These are phyloP conservation scores for Neobulgaria alba DNA, from an alignment of 2,329 filamentous ascomycete genomes.

Conservation along the genomic window DNA sequence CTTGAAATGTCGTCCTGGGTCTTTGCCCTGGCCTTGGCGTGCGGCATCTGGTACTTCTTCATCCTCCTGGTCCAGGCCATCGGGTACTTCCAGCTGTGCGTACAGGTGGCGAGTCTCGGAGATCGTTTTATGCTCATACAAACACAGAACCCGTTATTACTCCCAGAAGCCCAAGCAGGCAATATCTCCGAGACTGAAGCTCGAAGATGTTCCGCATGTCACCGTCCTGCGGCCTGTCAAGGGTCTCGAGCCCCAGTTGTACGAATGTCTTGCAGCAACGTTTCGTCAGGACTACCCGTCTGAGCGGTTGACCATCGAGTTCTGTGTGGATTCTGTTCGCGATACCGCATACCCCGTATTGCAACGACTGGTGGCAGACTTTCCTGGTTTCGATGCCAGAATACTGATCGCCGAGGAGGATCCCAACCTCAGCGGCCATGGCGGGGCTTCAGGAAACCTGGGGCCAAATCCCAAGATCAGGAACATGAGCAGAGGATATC, in stretches of 20 bases:
- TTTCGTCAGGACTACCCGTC: conserved; percentile 75
- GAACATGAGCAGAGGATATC: conserved; percentile 88
- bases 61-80: conserved; percentile 47
- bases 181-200: conserved; percentile 41
- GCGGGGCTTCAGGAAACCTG: conserved; percentile 46
- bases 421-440: conserved; percentile 49
- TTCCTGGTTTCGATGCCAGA: conserved; percentile 59
- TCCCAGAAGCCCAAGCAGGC: conserved; percentile 41
- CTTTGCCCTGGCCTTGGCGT: conserved; percentile 35
- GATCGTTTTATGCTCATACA: conserved; percentile 5
- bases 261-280: conserved; percentile 83
- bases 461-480: conserved; percentile 98
- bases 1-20: conserved; percentile 18
- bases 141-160: conserved; percentile 44
- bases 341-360: conserved; percentile 76
- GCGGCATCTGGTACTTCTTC: conserved; percentile 43
- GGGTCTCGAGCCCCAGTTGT: conserved; percentile 80
- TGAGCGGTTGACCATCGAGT: conserved; percentile 66
- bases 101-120: no score
- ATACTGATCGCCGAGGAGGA: conserved; percentile 80
- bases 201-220: conserved; percentile 62
- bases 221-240: conserved; percentile 92
- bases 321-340: conserved; percentile 67
- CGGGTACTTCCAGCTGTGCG: conserved; percentile 47
- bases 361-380: conserved; percentile 61